Conservation (phyloP, 2,329 filamentous ascomycete genomes). For the Cladosporium oxysporum region DNA sequence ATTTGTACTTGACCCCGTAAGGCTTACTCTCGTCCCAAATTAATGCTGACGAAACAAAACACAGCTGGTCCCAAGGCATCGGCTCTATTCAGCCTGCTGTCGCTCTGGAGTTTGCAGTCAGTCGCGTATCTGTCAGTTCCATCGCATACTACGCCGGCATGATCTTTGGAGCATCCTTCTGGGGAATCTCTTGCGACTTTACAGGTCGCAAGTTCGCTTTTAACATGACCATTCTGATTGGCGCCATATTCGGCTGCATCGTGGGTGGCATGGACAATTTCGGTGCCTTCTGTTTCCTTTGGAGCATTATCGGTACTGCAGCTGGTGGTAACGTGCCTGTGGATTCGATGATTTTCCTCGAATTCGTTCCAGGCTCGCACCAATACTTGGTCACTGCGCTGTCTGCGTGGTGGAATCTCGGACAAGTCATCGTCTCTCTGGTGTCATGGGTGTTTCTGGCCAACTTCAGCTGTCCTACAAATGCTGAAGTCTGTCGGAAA, state of each 20-base stretch:
- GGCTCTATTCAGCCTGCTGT: constrained; percentile 49
- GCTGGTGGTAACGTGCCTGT: constrained; percentile 76
- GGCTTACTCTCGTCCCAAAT: background rate
- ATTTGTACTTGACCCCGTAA: constrained; percentile 67
- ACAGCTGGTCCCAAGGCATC: constrained; percentile 51
- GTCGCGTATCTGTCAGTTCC: constrained; percentile 63
- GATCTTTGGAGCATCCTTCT: constrained; percentile 73
- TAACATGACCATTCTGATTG: constrained; percentile 73
- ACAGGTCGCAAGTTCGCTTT: constrained; percentile 76
- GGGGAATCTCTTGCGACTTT: constrained; percentile 76
- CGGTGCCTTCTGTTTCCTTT: constrained; percentile 23
- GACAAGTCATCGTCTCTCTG: constrained; percentile 69
- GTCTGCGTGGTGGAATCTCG: constrained; percentile 81
- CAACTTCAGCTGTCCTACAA: constrained; percentile 56
- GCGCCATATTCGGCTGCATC: constrained; percentile 36
- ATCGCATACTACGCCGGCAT: constrained; percentile 73
- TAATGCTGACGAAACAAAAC: constrained; percentile 56
- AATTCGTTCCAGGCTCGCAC: constrained; percentile 76
- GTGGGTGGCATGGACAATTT: constrained; percentile 26
- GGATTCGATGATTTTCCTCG: constrained; percentile 76
- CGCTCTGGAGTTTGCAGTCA: constrained; percentile 12
- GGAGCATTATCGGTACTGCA: constrained; percentile 52
- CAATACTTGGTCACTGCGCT: constrained; percentile 73
- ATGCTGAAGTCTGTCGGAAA: constrained; percentile 41
- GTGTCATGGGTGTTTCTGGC: constrained; percentile 77